Base-by-base conservation (phyloP, 768 basidiomycete genomes). In the Mycena albidolilacea region DNA sequence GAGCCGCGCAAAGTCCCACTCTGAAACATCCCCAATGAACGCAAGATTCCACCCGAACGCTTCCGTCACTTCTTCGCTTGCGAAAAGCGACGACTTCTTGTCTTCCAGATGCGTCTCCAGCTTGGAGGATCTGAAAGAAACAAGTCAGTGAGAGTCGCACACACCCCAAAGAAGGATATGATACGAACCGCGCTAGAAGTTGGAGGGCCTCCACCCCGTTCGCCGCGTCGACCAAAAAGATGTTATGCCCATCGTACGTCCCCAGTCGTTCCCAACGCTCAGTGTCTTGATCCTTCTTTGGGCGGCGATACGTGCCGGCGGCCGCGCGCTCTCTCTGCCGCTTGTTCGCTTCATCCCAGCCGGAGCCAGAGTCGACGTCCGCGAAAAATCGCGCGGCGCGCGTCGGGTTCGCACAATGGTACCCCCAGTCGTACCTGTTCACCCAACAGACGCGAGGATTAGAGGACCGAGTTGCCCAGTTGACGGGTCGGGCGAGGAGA, bases 361-460 rank as follows among this genome's bases (percentile, higher is more conserved):
- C 76, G 15, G 76, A 55, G 2, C 19, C 64, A 1, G 73, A 59
- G 43, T 77, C 73, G 23, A 77, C 44, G 14, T 44, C 59, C 19
- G 70, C 70, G 44, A 77, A 70, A n/a, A 66, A 19, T 0, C 59
- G 67, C 3, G 73, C 73, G 7, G 55, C 46, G 17, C 19, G 19
- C 14, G 21, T 2, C 3, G 14, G 17, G 39, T 72, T 21, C 1
- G 57, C 41, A 43, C 50, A 64, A 21, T 74, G 61, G 44, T 14
- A 54, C 1, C 72, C 66, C 75, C 73, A 76, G 52, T 74, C 75
- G 62, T 76, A 70, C 4, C 69, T 69, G 52, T 75, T 70, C 21
- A 75, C 71, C 59, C 64, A 70, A 7, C 54, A 46, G 12, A 75
- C 67, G 12, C 71, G 74, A 11, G 67, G 58, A 21, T 66, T 67